Percentiles rank a stretch among this genome's conserved stretches.
Conservation (phyloP, 495 filamentous ascomycete species). For the Usnea hakonensis region DNA sequence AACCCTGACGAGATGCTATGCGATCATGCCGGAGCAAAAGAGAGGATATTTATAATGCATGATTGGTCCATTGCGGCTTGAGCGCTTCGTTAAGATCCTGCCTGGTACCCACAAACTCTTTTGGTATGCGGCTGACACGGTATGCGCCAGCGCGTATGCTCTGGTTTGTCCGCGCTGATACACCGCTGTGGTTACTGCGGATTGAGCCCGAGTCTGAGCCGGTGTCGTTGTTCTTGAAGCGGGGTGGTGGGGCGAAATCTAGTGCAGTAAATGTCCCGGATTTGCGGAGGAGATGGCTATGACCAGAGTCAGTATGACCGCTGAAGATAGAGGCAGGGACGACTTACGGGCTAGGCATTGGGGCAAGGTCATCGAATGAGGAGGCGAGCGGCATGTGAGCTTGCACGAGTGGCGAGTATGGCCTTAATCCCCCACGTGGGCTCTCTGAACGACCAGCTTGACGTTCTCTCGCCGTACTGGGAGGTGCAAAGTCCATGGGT, state of each 20-base stretch:
- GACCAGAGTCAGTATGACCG: conserved; percentile 25
- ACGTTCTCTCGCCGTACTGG: conserved; percentile 56
- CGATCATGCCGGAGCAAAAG: background rate
- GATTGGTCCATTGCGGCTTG: conserved; percentile 73
- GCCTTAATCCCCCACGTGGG: conserved; percentile 63
- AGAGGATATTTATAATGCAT: conserved; percentile 4
- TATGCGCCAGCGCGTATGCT: conserved; percentile 86
- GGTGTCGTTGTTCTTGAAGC: conserved; percentile 65
- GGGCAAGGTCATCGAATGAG: conserved; percentile 76
- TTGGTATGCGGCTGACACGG: conserved; percentile 77
- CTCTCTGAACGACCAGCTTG: conserved; percentile 70
- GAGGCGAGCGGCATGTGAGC: conserved; percentile 70
- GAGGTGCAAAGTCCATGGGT: conserved; percentile 83
- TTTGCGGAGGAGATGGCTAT: conserved; percentile 76
- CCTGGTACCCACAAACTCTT: conserved; percentile 73
- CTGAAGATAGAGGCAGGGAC: conserved; percentile 11
- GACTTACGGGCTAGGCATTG: conserved; percentile 87
- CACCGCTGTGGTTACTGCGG: conserved; percentile 72
- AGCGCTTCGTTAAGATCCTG: conserved; percentile 61
- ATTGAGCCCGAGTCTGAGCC: conserved; percentile 84
- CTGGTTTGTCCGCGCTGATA: conserved; percentile 60
- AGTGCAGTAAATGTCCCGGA: conserved; percentile 82
- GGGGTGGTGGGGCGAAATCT: conserved; percentile 90
- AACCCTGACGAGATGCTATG: conserved; percentile 7
- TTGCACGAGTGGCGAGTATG: conserved; percentile 62